Evolutionary conservation across 495 filamentous ascomycete species (phyloP).

Genomic region (Daldinia vernicosa): DNA sequence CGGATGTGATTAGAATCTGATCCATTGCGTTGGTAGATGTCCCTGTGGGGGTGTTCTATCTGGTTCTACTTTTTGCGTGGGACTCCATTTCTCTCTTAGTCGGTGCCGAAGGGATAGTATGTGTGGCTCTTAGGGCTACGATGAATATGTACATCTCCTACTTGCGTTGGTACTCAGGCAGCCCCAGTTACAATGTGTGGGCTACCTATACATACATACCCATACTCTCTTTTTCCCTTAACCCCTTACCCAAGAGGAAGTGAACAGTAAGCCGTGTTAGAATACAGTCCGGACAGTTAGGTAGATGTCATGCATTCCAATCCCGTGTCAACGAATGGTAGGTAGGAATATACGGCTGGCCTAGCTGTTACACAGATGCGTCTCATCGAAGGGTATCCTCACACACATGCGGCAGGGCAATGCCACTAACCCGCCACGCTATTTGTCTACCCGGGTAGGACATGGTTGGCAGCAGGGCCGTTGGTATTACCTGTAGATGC

Average conservation of each 20-base stretch:
- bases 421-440: neutral
- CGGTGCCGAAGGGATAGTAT: neutral
- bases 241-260: neutral
- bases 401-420: neutral
- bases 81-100: neutral
- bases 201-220: neutral
- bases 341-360: neutral
- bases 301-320: neutral
- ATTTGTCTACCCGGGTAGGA: neutral
- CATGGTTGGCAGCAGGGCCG: neutral
- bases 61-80: neutral
- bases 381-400: neutral
- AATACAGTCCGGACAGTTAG: neutral
- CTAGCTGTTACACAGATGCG: neutral
- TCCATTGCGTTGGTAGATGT: neutral
- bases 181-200: neutral
- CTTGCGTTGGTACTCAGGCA: neutral
- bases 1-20: neutral
- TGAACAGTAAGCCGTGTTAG: neutral
- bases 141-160: neutral
- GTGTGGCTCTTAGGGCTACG: neutral
- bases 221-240: neutral
- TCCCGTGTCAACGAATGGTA: neutral
- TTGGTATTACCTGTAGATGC: neutral
- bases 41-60: neutral